Base-by-base conservation (phyloP, 805 yeast genomes). In the Lipomyces japonicus region DNA sequence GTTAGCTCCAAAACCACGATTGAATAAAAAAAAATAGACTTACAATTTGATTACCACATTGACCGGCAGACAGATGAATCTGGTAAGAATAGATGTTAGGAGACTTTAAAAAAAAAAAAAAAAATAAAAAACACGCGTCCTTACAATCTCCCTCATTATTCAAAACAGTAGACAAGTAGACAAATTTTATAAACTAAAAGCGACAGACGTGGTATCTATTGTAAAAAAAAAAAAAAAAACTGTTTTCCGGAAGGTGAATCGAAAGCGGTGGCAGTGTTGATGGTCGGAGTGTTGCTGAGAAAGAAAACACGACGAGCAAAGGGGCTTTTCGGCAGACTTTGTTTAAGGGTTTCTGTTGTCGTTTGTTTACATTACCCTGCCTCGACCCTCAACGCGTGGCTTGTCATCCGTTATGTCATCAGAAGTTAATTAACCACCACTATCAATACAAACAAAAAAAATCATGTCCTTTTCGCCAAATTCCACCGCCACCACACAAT, bases 11-110 rank as follows among this genome's bases (percentile, higher is more conserved):
- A 12, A 28, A 25, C 10, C 19, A 16, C 22, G 26, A 14, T 14
- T 3, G 38, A 39, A 21, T 6, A 38, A 9, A 18, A 14, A n/a
- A 12, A 18, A 26, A 2, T 30, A 31, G 18, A 52, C 84, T 63
- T 73, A 79, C 84, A 61, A 86, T 86, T 74, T 86, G 95, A 77
- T 87, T 87, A 83, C 96, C 96, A 82, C 96, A 87, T 75, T 87
- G 96, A 73, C 96, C 96, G 51, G 95, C 84, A 51, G 95, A 87
- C 71, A 86, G 78, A 72, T 86, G 95, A 70, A 86, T 86, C 91
- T 84, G 70, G 36, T 18, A 41, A 51, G 4, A 52, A 19, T 21
- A 34, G 25, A 22, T 35, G 36, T 35, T 44, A 44, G 14, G n/a
- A n/a, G n/a, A n/a, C 10, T 2, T 42, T 4, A 26, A 9, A 18